Conservation (phyloP, 441 rosid species). For the Erysimum pusillum region DNA sequence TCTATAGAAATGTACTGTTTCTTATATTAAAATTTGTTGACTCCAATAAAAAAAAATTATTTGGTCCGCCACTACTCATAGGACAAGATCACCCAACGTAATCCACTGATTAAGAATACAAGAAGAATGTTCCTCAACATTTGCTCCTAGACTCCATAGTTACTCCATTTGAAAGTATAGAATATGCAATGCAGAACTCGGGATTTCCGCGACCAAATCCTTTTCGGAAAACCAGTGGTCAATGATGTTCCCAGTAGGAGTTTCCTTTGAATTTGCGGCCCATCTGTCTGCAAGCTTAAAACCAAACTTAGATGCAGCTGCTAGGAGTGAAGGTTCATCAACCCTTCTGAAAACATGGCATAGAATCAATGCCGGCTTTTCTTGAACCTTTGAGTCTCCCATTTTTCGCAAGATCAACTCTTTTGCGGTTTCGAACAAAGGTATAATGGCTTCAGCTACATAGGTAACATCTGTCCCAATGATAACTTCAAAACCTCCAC, state of each 20-base stretch:
- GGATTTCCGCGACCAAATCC: conserved; percentile 47
- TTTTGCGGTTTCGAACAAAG: conserved; percentile 81
- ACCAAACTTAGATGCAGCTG: conserved; percentile 72
- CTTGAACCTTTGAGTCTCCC: conserved; percentile 39
- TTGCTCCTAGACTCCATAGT: conserved; percentile 5
- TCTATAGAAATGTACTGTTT: too few species aligned
- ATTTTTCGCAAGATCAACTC: conserved; percentile 55
- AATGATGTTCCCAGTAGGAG: conserved; percentile 52
- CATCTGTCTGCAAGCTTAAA: conserved; percentile 76
- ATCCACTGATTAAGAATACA: background rate
- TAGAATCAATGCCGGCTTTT: conserved; percentile 64
- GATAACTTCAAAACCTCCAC: conserved; percentile 74
- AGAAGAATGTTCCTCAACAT: background rate
- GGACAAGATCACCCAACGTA: background rate
- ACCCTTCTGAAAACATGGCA: conserved; percentile 82
- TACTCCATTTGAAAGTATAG: conserved; percentile 66
- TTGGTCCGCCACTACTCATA: too few species aligned
- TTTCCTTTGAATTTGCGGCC: conserved; percentile 47
- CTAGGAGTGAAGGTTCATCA: conserved; percentile 73
- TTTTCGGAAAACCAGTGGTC: conserved; percentile 66
- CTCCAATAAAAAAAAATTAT: too few species aligned
- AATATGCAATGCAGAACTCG: conserved; percentile 71
- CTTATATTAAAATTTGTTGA: too few species aligned
- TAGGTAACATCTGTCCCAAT: conserved; percentile 89
- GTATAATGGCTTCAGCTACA: conserved; percentile 69